A percentile compares a stretch with the other conserved stretches of the same genome.
These are phyloP conservation scores for Xylaria grammica DNA, from an alignment of 495 filamentous ascomycete species.

Conservation along the genomic window DNA sequence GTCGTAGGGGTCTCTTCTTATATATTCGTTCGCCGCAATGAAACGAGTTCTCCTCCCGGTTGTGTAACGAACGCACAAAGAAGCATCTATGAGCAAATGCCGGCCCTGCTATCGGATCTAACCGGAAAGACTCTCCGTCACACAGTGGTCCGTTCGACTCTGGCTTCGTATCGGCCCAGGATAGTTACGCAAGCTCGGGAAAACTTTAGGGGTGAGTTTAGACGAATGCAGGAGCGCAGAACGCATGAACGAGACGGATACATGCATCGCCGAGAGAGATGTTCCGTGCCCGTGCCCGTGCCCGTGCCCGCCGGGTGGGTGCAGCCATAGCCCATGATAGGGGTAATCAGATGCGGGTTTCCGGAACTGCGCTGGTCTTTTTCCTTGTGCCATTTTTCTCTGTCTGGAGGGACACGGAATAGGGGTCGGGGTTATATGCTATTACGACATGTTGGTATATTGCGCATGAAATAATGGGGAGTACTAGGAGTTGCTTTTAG, in stretches of 20 bases:
- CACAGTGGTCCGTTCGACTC: neutral
- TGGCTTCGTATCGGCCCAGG: neutral
- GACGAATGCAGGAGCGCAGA: neutral
- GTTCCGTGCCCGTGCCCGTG: neutral
- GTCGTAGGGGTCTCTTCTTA: too few species aligned
- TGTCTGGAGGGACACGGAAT: too few species aligned
- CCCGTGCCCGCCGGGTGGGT: constrained; percentile 2
- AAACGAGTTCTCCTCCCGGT: too few species aligned
- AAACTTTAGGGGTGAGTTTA: neutral
- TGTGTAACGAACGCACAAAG: too few species aligned
- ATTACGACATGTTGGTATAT: too few species aligned
- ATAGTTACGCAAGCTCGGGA: neutral
- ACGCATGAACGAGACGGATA: constrained; percentile 12
- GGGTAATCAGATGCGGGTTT: too few species aligned
- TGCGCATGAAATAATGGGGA: too few species aligned
- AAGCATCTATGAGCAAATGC: neutral
- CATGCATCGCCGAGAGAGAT: too few species aligned
- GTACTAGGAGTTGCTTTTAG: too few species aligned
- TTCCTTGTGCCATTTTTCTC: neutral
- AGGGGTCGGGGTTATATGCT: too few species aligned
- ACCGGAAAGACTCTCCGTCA: neutral
- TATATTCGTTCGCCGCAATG: too few species aligned
- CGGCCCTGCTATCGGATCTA: neutral
- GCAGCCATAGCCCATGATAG: too few species aligned
- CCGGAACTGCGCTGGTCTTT: neutral